Conservation (phyloP, 371 early-diverging fungal species). For the Thermomucor indicae-seudaticae region DNA sequence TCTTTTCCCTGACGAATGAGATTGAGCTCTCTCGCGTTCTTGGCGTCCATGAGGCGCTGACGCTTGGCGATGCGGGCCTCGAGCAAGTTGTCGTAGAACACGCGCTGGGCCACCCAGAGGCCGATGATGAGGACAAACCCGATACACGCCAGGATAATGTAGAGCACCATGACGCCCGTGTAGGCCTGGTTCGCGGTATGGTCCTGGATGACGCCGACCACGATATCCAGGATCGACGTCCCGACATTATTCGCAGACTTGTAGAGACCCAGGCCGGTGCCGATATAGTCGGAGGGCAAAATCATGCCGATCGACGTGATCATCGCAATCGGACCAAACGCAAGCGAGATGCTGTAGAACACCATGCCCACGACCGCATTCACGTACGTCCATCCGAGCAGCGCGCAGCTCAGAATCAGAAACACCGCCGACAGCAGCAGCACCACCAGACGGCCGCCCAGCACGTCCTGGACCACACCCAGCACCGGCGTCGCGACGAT, state of each 20-base stretch:
- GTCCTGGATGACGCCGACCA: slow-evolving; percentile 51
- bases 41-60: slow-evolving; percentile 32
- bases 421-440: slow-evolving; percentile 37
- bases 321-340: slow-evolving; percentile 53
- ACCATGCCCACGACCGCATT: slow-evolving; percentile 45
- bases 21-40: slow-evolving; percentile 30
- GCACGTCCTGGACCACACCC: slow-evolving; percentile 51
- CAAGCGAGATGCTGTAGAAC: slow-evolving; percentile 45
- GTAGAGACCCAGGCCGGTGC: slow-evolving; percentile 52
- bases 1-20: slow-evolving; percentile 32
- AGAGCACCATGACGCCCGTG: slow-evolving; percentile 36
- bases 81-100: slow-evolving; percentile 25
- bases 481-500: slow-evolving; percentile 54
- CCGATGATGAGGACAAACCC: slow-evolving; percentile 30
- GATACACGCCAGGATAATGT: slow-evolving; percentile 28
- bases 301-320: slow-evolving; percentile 50
- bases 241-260: slow-evolving; percentile 48
- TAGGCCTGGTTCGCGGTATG: slow-evolving; percentile 34
- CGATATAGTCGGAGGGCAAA: slow-evolving; percentile 46
- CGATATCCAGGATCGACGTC: slow-evolving; percentile 45
- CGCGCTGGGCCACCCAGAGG: slow-evolving; percentile 25
- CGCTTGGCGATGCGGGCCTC: slow-evolving; percentile 30
- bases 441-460: slow-evolving; percentile 42
- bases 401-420: slow-evolving; percentile 33
- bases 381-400: slow-evolving; percentile 41